Evolutionary conservation across 2,329 filamentous ascomycete species (phyloP), one percentile per base, ranked within the genome.

Genomic region (Harringtonia aguacate): DNA sequence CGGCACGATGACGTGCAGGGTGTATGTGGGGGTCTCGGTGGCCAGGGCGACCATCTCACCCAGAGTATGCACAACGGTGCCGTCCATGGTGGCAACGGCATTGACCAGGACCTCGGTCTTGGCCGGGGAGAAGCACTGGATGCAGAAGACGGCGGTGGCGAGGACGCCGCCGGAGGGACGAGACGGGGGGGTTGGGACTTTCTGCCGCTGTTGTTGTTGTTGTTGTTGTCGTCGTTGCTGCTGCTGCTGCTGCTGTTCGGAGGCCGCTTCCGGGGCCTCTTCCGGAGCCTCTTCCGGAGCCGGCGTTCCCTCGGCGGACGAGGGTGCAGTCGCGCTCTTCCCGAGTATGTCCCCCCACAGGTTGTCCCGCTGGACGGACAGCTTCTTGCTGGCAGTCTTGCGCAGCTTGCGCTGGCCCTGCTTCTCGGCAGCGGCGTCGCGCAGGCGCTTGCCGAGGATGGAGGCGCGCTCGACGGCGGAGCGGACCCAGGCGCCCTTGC

Each of bases 301-400:
- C 41, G 44, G 14, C 28, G 53, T n/a, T 8, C 14, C 37, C 65
- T 58, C 18, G 52, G 60, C 53, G 4, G 36, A 22, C 13, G 39
- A 20, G 14, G 43, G 53, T 3, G 41, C 20, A n/a, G 41, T 12
- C 10, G 43, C 30, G 6, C 44, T 30, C 45, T 65, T 59, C 44
- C 79, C 79, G 21, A 92, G 74, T 47, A 98, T 94, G 54, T 94
- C 86, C 6, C 83, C 83, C 90, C 90, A 97, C n/a, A 97, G 73
- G 24, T 78, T 80, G 54, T 89, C 80, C 52, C 81, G 83, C 55
- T 95, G 88, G 40, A 73, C 84, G 46, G 74, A 81, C 28, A 97
- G 67, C 59, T 87, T 90, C 57, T 83, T 80, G 61, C 89, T 95
- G 20, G 89, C 85, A 7, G 86, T 88, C 55, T 89, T 84, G 52